Evolutionary conservation across 2,329 filamentous ascomycete species (phyloP).

Genomic region (Neoscytalidium dimidiatum): DNA sequence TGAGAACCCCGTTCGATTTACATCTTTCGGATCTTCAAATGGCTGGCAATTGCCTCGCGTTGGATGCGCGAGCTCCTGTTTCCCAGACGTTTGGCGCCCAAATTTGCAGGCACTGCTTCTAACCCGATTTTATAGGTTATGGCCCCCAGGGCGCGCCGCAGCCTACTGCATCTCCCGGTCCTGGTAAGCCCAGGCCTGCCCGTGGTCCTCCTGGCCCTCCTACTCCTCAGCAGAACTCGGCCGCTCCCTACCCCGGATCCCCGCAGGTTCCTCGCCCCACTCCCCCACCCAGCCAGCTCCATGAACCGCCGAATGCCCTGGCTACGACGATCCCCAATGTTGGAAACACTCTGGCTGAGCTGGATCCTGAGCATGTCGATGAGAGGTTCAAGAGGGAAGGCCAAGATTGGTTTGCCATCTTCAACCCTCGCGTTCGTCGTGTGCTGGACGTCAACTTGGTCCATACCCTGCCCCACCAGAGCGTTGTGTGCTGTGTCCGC

Average conservation of each 20-base stretch:
- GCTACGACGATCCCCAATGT: slow-evolving; percentile 45
- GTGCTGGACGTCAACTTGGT: slow-evolving; percentile 91
- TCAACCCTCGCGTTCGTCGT: slow-evolving; percentile 88
- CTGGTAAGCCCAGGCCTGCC: slow-evolving; percentile 66
- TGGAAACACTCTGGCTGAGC: slow-evolving; percentile 76
- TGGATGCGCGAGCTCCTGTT: slow-evolving; percentile 1
- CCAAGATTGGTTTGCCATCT: slow-evolving; percentile 93
- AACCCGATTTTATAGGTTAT: slow-evolving; percentile 58
- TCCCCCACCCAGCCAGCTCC: slow-evolving; percentile 54
- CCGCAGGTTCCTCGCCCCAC: slow-evolving; percentile 87
- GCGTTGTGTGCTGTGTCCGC: slow-evolving; percentile 95
- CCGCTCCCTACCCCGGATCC: slow-evolving; percentile 84
- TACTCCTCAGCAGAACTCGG: slow-evolving; percentile 88
- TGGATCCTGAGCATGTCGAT: slow-evolving; percentile 83
- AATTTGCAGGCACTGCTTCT: slow-evolving; percentile 36
- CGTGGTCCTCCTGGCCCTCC: slow-evolving; percentile 70
- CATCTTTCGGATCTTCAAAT: slow-evolving; percentile 5
- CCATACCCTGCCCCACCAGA: slow-evolving; percentile 90
- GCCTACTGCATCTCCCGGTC: slow-evolving; percentile 80
- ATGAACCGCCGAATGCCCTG: slow-evolving; percentile 31
- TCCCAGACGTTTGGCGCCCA: slow-evolving; percentile 26
- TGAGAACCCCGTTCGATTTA: slow-evolving; percentile 17
- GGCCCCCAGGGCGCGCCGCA: slow-evolving; percentile 74
- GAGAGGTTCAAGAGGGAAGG: slow-evolving; percentile 86
- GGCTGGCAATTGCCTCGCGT: slow-evolving; percentile 15